Percentiles rank a stretch among this genome's conserved stretches.
phyloP scores from a whole-genome alignment of 805 yeast species.

The Saturnispora zaruensis region DNA sequence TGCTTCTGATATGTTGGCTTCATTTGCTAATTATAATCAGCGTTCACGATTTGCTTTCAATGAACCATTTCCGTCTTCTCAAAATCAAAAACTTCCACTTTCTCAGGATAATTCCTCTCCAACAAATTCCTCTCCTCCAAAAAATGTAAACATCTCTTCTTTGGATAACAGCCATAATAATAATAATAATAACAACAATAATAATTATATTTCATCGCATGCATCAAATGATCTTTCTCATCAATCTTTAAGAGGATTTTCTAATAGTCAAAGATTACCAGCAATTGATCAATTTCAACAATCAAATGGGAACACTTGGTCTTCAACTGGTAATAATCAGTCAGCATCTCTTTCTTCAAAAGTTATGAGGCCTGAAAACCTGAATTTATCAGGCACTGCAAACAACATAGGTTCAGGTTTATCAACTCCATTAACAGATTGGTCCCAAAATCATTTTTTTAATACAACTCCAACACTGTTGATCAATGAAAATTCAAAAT shows the following conservation, averaged over 20 bases:
- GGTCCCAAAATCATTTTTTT: conserved; percentile 13
- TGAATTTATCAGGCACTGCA: conserved; percentile 3
- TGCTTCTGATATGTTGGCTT: conserved; percentile 4
- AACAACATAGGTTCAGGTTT: not conserved
- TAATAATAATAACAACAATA: not conserved
- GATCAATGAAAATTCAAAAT: conserved; percentile 4
- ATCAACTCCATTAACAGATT: conserved; percentile 10
- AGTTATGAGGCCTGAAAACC: conserved; percentile 9
- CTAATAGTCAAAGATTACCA: conserved; percentile 3
- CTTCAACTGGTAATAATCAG: conserved; percentile 3
- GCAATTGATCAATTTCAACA: conserved; percentile 3
- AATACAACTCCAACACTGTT: conserved; percentile 9
- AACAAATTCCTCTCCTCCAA: conserved; percentile 9
- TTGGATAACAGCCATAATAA: not conserved
- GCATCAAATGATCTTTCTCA: not conserved
- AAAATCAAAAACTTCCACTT: not conserved
- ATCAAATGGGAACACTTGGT: conserved; percentile 8
- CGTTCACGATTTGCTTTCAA: conserved; percentile 6
- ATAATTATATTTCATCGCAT: conserved; percentile 1
- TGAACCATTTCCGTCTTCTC: not conserved
- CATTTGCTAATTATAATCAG: conserved; percentile 7
- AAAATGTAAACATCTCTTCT: not conserved
- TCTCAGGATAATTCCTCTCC: conserved; percentile 8
- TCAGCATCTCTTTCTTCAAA: conserved; percentile 12
- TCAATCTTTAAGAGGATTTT: not conserved